Percentiles rank a stretch among this genome's conserved stretches.
Conservation (phyloP, 1,284 basidiomycete species). For the Marasmius sp. region DNA sequence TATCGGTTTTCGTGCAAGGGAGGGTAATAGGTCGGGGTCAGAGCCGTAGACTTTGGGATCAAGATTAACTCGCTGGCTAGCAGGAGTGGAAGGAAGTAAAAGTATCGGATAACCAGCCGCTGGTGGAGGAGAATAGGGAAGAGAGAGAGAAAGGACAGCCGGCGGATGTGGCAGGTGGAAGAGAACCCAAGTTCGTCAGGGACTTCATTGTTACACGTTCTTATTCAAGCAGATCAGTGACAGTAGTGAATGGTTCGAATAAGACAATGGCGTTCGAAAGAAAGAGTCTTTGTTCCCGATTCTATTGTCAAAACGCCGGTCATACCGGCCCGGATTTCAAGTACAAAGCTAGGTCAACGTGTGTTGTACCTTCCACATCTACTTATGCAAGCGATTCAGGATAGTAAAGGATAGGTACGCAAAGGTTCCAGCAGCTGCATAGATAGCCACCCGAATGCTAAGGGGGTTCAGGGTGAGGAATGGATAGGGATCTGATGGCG, state of each 20-base stretch:
- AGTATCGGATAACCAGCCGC: not conserved
- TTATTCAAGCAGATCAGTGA: no score
- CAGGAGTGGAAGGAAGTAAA: not conserved
- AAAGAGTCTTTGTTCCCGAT: no score
- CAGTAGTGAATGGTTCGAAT: no score
- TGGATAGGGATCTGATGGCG: conserved; percentile 70
- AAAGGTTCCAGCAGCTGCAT: conserved; percentile 49
- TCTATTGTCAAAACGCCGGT: not conserved
- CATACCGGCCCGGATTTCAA: not conserved
- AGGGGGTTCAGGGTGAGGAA: conserved; percentile 68
- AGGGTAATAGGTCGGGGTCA: not conserved
- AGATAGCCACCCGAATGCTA: conserved; percentile 58
- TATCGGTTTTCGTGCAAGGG: not conserved
- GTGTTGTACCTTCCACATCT: not conserved
- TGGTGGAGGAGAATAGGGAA: not conserved
- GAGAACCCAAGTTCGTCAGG: no score
- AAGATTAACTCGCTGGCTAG: not conserved
- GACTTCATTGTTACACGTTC: no score
- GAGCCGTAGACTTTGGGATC: not conserved
- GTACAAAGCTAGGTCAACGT: not conserved
- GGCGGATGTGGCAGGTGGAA: not conserved
- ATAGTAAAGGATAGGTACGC: conserved; percentile 58
- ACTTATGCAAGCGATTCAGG: conserved; percentile 47
- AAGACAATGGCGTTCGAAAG: no score
- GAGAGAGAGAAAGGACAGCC: not conserved